Conservation (phyloP, 2,329 filamentous ascomycete species). For the Grosmannia serpens region DNA sequence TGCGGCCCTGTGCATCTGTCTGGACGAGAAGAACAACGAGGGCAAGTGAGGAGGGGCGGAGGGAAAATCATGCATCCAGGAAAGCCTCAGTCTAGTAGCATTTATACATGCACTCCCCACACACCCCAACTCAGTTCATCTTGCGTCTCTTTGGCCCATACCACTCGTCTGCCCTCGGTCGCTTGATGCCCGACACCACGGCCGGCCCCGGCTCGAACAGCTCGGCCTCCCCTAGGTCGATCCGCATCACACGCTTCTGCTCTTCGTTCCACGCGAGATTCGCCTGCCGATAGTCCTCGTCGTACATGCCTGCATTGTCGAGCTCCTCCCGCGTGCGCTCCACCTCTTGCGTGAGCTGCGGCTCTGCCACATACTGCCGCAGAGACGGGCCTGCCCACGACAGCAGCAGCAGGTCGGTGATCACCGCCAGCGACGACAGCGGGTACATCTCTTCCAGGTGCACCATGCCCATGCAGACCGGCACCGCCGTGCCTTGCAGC, state of each 20-base stretch:
- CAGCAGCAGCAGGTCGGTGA: constrained; percentile 9
- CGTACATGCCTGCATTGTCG: not conserved
- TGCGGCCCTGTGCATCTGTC: constrained; percentile 53
- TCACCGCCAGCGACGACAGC: not conserved
- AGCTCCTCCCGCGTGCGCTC: not conserved
- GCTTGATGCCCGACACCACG: too few relatives aligned
- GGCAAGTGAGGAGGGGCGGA: not conserved
- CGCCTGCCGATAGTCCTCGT: not conserved
- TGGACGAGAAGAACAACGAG: constrained; percentile 55
- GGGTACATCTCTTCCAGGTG: constrained; percentile 3
- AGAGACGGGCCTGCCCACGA: constrained; percentile 6
- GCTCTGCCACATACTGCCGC: not conserved
- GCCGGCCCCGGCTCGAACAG: not conserved
- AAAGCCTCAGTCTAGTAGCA: too few relatives aligned
- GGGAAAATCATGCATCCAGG: too few relatives aligned
- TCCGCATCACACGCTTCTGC: not conserved
- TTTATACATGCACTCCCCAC: too few relatives aligned
- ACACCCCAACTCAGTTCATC: too few relatives aligned
- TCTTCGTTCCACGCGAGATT: constrained; percentile 1
- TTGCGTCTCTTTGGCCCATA: too few relatives aligned
- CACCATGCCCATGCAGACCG: constrained; percentile 9
- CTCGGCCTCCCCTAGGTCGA: not conserved
- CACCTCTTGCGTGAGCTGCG: not conserved
- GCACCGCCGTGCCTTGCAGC: constrained; percentile 8
- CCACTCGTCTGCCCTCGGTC: too few relatives aligned